phyloP scores from a whole-genome alignment of 2,329 filamentous ascomycete species.

The Fusarium poae region DNA sequence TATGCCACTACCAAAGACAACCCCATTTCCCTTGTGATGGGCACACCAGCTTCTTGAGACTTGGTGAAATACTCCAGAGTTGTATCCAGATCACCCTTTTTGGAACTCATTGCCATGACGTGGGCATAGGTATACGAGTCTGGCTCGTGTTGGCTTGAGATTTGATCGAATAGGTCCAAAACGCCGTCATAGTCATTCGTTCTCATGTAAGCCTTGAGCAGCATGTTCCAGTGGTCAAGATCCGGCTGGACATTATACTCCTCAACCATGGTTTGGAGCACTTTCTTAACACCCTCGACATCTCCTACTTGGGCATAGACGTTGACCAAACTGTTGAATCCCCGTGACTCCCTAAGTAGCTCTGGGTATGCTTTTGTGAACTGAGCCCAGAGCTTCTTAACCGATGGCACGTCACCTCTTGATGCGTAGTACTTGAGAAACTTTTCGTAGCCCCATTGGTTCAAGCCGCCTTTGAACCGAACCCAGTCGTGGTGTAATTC shows the following conservation, averaged over 20 bases:
- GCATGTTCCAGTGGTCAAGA: constrained; percentile 77
- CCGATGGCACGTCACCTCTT: constrained; percentile 61
- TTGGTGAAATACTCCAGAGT: constrained; percentile 74
- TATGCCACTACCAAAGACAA: constrained; percentile 76
- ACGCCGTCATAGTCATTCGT: constrained; percentile 76
- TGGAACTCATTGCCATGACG: constrained; percentile 78
- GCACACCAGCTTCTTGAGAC: constrained; percentile 67
- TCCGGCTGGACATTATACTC: constrained; percentile 70
- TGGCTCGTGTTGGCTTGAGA: constrained; percentile 65
- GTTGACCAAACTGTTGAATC: constrained; percentile 73
- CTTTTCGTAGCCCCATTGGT: constrained; percentile 61
- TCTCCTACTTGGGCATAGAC: constrained; percentile 79
- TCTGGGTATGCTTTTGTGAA: constrained; percentile 56
- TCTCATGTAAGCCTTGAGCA: constrained; percentile 78
- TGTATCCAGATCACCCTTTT: constrained; percentile 78
- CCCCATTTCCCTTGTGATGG: constrained; percentile 69
- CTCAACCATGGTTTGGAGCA: constrained; percentile 72
- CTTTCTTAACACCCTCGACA: constrained; percentile 66
- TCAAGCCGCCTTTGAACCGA: constrained; percentile 55
- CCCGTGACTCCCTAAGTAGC: constrained; percentile 52
- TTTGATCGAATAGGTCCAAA: constrained; percentile 71
- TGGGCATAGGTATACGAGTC: constrained; percentile 76
- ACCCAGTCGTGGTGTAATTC: constrained; percentile 65
- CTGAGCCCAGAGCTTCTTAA: constrained; percentile 61
- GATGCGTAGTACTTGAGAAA: constrained; percentile 64